Evolutionary conservation across 805 yeast genomes (phyloP).

Genomic region (Candida broadrunensis): DNA sequence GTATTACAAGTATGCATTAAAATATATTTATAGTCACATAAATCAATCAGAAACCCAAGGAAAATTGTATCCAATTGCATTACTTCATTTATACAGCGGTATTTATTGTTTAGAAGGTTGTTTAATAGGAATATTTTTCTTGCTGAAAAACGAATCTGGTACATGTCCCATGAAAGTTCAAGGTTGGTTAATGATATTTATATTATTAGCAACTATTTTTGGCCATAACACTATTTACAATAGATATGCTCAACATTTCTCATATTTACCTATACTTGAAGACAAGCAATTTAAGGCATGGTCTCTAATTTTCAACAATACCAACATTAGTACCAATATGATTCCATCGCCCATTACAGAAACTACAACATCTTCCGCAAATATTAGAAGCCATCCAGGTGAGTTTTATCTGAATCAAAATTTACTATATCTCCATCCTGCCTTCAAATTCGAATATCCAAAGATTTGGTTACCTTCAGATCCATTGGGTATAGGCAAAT

Average conservation of each 20-base stretch:
- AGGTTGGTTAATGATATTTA: constrained; percentile 50
- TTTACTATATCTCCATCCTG: constrained; percentile 34
- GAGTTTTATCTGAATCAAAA: constrained; percentile 9
- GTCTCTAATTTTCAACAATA: not conserved
- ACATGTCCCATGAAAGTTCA: constrained; percentile 43
- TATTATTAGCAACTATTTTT: constrained; percentile 52
- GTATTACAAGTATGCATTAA: constrained; percentile 69
- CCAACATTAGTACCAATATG: not conserved
- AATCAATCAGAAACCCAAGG: constrained; percentile 69
- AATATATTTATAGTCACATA: constrained; percentile 49
- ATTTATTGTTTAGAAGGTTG: constrained; percentile 78
- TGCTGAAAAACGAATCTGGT: constrained; percentile 51
- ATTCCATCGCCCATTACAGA: no score
- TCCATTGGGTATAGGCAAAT: constrained; percentile 24
- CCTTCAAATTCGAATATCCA: constrained; percentile 34
- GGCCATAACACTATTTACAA: constrained; percentile 53
- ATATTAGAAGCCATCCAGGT: no score
- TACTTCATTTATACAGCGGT: constrained; percentile 77
- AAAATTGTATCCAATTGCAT: constrained; percentile 65
- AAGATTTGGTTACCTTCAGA: constrained; percentile 41
- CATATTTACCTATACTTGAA: constrained; percentile 24
- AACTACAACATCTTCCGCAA: no score
- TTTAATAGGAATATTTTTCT: constrained; percentile 69
- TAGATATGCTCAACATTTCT: constrained; percentile 31
- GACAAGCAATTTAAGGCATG: constrained; percentile 9